phyloP scores from a whole-genome alignment of 2,329 filamentous ascomycete genomes.

The Trichoderma sp. region DNA sequence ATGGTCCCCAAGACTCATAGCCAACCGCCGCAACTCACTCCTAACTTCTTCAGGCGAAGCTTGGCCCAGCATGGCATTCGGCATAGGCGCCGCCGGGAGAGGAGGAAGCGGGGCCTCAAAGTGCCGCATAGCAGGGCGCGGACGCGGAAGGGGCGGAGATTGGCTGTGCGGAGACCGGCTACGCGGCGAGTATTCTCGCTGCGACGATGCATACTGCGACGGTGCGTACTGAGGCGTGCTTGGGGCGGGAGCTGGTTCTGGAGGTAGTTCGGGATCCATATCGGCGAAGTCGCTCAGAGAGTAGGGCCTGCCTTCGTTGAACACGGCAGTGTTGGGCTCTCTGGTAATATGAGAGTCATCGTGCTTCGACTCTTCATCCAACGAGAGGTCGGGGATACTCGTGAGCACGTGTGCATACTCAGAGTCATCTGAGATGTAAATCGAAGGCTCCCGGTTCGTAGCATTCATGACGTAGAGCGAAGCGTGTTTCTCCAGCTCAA shows the following conservation, averaged over 20 bases:
- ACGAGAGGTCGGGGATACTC: conserved; percentile 29
- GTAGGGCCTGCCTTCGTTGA: conserved; percentile 32
- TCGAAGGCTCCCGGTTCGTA: conserved; percentile 53
- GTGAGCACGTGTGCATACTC: conserved; percentile 43
- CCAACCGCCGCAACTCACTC: conserved; percentile 50
- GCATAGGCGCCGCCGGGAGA: conserved; percentile 46
- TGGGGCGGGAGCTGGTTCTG: conserved; percentile 31
- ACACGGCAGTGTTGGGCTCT: conserved; percentile 13
- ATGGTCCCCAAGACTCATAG: conserved; percentile 50
- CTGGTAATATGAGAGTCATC: conserved; percentile 20
- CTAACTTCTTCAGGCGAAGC: conserved; percentile 52
- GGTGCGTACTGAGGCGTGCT: conserved; percentile 20
- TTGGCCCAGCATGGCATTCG: conserved; percentile 54
- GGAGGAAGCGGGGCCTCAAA: conserved; percentile 33
- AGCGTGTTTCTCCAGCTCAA: conserved; percentile 62
- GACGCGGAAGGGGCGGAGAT: conserved; percentile 8
- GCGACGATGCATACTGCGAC: conserved; percentile 19
- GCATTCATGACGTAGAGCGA: conserved; percentile 50
- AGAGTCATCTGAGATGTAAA: conserved; percentile 61
- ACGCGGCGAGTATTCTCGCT: conserved; percentile 25
- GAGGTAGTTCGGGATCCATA: conserved; percentile 40
- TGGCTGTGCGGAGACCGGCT: conserved; percentile 25
- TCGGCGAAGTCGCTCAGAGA: conserved; percentile 43
- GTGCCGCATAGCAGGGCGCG: background rate
- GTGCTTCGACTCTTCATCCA: conserved; percentile 23